A percentile compares a stretch with the other conserved stretches of the same genome.
These are phyloP conservation scores for Tetrapisispora nanseiensis DNA, from an alignment of 805 yeast species.

Conservation along the genomic window DNA sequence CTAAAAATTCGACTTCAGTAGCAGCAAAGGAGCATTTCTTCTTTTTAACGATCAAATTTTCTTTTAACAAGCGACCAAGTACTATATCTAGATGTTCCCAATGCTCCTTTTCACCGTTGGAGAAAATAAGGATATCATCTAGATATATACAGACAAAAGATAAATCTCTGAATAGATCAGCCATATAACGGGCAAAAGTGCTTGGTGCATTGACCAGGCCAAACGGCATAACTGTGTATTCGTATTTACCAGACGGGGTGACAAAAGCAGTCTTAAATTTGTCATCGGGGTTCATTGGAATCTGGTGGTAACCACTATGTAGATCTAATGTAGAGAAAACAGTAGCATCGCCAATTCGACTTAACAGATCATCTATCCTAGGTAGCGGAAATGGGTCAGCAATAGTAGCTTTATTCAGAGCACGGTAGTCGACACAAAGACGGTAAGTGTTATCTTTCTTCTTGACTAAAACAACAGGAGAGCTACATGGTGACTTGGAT, in stretches of 20 bases:
- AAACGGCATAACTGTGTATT: constrained; percentile 14
- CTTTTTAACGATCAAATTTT: constrained; percentile 7
- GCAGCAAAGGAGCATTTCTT: constrained; percentile 11
- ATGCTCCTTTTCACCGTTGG: constrained; percentile 6
- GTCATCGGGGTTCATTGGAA: constrained; percentile 5
- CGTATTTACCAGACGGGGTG: constrained; percentile 9
- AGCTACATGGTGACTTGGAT: constrained; percentile 8
- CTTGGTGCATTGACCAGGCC: constrained; percentile 13
- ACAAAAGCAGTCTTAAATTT: constrained; percentile 8
- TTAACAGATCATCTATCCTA: constrained; percentile 4
- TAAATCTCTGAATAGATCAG: constrained; percentile 10
- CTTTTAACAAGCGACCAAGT: constrained; percentile 2
- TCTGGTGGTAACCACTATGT: constrained; percentile 10
- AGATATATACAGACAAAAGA: constrained; percentile 9
- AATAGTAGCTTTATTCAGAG: constrained; percentile 6
- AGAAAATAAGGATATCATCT: constrained; percentile 11
- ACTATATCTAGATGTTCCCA: constrained; percentile 10
- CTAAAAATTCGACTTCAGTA: constrained; percentile 7
- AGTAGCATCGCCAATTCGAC: constrained; percentile 1
- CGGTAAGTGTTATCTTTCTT: constrained; percentile 10
- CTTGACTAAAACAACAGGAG: constrained; percentile 10
- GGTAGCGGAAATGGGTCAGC: constrained; percentile 8
- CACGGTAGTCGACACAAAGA: constrained; percentile 8
- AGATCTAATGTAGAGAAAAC: constrained; percentile 8
- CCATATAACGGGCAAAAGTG: constrained; percentile 14